A percentile compares a stretch with the other conserved stretches of the same genome.
These are phyloP conservation scores for Debaryomyces castellii DNA, from an alignment of 805 yeast genomes.

Conservation along the genomic window DNA sequence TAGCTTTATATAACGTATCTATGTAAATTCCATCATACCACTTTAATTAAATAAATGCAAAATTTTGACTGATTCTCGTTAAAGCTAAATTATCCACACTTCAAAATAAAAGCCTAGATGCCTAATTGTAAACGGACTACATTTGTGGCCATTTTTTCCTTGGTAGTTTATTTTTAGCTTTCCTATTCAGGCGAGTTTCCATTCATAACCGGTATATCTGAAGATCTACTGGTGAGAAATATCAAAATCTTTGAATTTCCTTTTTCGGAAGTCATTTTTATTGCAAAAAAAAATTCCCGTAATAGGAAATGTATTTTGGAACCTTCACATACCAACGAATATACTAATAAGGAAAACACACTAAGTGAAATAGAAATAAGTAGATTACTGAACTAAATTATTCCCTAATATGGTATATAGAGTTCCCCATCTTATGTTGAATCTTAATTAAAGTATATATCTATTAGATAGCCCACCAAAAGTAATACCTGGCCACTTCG, in stretches of 20 bases:
- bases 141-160: too few species aligned
- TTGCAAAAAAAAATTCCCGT: constrained; percentile 4
- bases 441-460: background rate
- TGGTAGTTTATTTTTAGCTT: constrained; percentile 1
- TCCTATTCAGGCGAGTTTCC: background rate
- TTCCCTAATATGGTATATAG: background rate
- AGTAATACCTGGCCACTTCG: background rate
- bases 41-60: background rate
- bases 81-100: too few species aligned
- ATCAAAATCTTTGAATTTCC: constrained; percentile 4
- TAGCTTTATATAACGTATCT: too few species aligned
- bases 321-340: background rate
- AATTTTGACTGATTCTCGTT: background rate
- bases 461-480: background rate
- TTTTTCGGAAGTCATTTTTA: constrained; percentile 3
- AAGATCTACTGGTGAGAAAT: background rate
- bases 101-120: too few species aligned
- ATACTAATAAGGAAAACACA: background rate
- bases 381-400: constrained; percentile 1
- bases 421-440: background rate
- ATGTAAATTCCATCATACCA: background rate
- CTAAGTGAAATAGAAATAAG: background rate
- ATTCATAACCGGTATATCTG: constrained; percentile 2
- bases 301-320: constrained; percentile 2
- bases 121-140: too few species aligned